phyloP scores from a whole-genome alignment of 345 rosid genomes.

The Combretum micranthum region DNA sequence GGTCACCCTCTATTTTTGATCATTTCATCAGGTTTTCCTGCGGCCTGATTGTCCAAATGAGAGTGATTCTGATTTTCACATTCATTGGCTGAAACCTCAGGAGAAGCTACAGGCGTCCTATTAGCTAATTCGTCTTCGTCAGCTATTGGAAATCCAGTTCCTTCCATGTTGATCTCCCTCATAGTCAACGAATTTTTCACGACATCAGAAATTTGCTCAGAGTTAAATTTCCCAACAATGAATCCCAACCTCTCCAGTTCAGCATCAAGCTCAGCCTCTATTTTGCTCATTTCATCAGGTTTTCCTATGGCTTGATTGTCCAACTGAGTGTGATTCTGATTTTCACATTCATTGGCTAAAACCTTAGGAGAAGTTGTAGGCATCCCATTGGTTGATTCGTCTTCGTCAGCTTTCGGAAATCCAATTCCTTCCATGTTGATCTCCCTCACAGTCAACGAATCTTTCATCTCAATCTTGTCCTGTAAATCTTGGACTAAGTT shows the following conservation, averaged over 20 bases:
- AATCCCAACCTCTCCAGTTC: conserved; percentile 25
- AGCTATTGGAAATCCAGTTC: too few relatives aligned
- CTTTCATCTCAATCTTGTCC: conserved; percentile 32
- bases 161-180: too few relatives aligned
- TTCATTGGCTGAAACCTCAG: too few relatives aligned
- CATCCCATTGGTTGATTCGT: conserved; percentile 6
- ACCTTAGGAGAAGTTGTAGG: conserved; percentile 22
- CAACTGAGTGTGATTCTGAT: neutral
- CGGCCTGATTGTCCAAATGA: too few relatives aligned
- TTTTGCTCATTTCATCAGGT: conserved; percentile 19
- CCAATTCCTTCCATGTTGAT: neutral
- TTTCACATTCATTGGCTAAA: conserved; percentile 5
- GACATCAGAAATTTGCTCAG: conserved; percentile 4
- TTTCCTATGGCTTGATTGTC: conserved; percentile 6
- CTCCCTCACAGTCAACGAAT: conserved; percentile 16
- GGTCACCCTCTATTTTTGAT: too few relatives aligned
- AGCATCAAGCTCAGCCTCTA: conserved; percentile 35
- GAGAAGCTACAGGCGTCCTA: too few relatives aligned
- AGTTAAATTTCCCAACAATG: conserved; percentile 13
- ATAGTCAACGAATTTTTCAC: too few relatives aligned
- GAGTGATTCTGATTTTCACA: too few relatives aligned
- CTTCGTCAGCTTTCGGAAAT: neutral
- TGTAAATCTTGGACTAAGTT: conserved; percentile 22
- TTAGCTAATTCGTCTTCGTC: too few relatives aligned
- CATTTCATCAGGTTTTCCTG: too few relatives aligned